Base-by-base conservation (phyloP, 371 early-diverging fungal genomes). In the Zychaea mexicana region DNA sequence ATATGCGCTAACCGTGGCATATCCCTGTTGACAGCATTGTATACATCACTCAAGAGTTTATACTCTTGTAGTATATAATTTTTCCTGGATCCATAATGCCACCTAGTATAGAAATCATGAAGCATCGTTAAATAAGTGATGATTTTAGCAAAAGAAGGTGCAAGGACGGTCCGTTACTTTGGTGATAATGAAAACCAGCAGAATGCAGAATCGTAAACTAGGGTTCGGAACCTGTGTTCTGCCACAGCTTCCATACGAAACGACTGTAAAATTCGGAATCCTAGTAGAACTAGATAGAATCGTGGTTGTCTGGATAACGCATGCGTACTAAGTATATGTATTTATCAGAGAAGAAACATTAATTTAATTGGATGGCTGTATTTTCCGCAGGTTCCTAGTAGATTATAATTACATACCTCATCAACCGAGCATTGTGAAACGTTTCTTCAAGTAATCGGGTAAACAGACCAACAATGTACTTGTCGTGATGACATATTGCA, bases 211-310 rank as follows among this genome's bases (percentile, higher is more conserved):
- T 73, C 68, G 69, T 89, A 93, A 24, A 92, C 64, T 0, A 85
- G 84, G 12, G 79, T 69, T 13, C 90, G 85, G 61, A 94, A 78
- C 63, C 78, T 79, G 64, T 85, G 77, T 58, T 87, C 88, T 10
- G 84, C 78, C 22, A 90, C 73, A 1, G 90, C 90, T 54, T 90
- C 89, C 73, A 89, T 82, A 7, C 80, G 85, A 54, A 84, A 78
- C 15, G 82, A 83, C 47, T 88, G 86, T 12, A 94, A 76, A 13
- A 96, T 81, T 49, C 87, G 87, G 54, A 94, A 72, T 19, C 93
- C 96, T 22, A 96, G 75, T 8, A 79, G 79, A n/a, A 94, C 69
- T 2, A 96, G 72, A 61, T 85, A 82, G 71, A 95, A 95, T 49
- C 94, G 86, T 17, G 90, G 85, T 24, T 90, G 90, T 39, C 95